Conservation (phyloP, 306 rosid species). For the Gynostemma pentaphyllum region DNA sequence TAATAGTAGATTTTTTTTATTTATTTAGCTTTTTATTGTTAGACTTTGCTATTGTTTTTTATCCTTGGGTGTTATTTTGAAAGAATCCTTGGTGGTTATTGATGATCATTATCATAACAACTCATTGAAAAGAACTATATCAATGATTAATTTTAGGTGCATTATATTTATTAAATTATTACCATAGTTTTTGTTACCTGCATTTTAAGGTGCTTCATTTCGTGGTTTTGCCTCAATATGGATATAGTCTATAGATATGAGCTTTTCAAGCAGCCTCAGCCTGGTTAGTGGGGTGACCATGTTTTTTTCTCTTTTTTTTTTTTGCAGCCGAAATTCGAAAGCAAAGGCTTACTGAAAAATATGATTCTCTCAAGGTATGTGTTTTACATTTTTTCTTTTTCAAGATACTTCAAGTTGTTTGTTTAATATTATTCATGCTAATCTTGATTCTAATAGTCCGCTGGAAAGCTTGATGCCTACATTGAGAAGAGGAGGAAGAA, state of each 20-base stretch:
- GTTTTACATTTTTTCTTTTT: background rate
- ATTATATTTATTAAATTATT: background rate
- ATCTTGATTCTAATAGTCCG: conserved; percentile 22
- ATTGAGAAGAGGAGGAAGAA: conserved; percentile 66
- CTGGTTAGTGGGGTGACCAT: background rate
- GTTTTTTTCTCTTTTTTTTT: background rate
- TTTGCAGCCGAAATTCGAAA: conserved; percentile 66
- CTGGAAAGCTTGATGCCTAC: conserved; percentile 66
- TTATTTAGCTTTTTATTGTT: background rate
- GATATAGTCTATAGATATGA: background rate
- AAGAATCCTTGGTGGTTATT: background rate
- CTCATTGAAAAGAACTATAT: background rate
- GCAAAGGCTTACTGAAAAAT: conserved; percentile 56
- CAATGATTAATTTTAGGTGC: background rate
- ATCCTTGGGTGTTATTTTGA: background rate
- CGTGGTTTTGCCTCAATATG: background rate
- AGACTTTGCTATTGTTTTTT: background rate
- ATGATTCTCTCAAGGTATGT: conserved; percentile 53
- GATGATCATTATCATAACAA: background rate
- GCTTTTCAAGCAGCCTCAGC: background rate
- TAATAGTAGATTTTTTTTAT: background rate
- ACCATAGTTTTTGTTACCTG: background rate
- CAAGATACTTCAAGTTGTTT: background rate
- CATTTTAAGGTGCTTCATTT: background rate
- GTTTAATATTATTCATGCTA: background rate